phyloP scores from a whole-genome alignment of 2,329 filamentous ascomycete genomes.

The Cytospora piceae region DNA sequence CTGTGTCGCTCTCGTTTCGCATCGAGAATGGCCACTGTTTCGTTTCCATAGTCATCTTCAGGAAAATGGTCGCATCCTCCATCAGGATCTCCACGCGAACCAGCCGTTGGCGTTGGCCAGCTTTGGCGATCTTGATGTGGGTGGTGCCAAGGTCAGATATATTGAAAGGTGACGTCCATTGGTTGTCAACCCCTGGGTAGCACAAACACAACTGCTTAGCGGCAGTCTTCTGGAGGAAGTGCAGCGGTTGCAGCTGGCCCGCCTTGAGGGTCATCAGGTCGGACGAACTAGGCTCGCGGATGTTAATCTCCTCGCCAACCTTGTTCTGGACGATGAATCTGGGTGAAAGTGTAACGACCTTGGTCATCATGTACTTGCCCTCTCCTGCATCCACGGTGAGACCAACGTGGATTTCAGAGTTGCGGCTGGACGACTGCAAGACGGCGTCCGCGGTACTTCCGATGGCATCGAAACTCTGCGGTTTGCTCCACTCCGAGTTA shows the following conservation, averaged over 20 bases:
- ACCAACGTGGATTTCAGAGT: slow-evolving; percentile 86
- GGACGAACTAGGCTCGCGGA: slow-evolving; percentile 90
- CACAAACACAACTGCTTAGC: slow-evolving; percentile 91
- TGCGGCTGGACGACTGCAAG: slow-evolving; percentile 70
- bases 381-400: slow-evolving; percentile 88
- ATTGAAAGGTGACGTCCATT: slow-evolving; percentile 97
- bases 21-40: slow-evolving; percentile 99
- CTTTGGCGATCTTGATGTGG: slow-evolving; percentile 91
- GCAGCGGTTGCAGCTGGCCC: slow-evolving; percentile 81
- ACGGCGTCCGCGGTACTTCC: slow-evolving; percentile 90
- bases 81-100: slow-evolving; percentile 87
- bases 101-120: slow-evolving; percentile 85
- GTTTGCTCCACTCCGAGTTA: slow-evolving; percentile 94
- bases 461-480: slow-evolving; percentile 96
- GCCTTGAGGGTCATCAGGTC: slow-evolving; percentile 77
- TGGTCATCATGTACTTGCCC: slow-evolving; percentile 97
- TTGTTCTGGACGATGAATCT: slow-evolving; percentile 95
- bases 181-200: slow-evolving; percentile 92
- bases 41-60: slow-evolving; percentile 86
- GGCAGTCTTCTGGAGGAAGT: slow-evolving; percentile 82
- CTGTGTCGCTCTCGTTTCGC: slow-evolving; percentile 95
- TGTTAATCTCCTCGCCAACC: slow-evolving; percentile 82
- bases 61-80: slow-evolving; percentile 91
- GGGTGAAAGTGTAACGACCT: slow-evolving; percentile 90
- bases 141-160: slow-evolving; percentile 92